Percentiles rank a stretch among this genome's conserved stretches.
Conservation (phyloP, 495 filamentous ascomycete species). For the Penicillium fimorum region DNA sequence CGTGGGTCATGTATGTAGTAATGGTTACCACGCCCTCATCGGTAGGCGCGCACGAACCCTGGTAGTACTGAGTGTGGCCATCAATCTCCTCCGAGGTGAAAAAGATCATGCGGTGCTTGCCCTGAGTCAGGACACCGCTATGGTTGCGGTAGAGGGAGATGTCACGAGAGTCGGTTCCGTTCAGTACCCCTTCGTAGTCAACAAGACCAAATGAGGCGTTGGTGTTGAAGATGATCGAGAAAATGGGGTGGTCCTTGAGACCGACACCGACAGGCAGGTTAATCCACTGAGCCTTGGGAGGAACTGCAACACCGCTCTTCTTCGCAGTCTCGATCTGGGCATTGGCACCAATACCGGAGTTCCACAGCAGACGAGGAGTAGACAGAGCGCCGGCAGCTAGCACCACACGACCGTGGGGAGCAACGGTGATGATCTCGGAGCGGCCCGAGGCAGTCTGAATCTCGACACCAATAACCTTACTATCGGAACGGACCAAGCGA, state of each 20-base stretch:
- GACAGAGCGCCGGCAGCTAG: constrained; percentile 69
- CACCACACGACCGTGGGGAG: constrained; percentile 62
- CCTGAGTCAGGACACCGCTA: constrained; percentile 62
- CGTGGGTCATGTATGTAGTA: constrained; percentile 45
- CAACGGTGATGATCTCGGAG: constrained; percentile 58
- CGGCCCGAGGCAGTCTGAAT: constrained; percentile 59
- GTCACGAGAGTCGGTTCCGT: constrained; percentile 46
- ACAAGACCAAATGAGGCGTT: constrained; percentile 60
- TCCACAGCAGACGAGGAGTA: constrained; percentile 70
- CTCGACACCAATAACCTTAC: constrained; percentile 65
- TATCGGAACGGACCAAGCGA: constrained; percentile 60
- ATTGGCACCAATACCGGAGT: constrained; percentile 63
- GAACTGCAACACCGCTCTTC: constrained; percentile 48
- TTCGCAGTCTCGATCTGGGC: constrained; percentile 59
- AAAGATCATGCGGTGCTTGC: constrained; percentile 58
- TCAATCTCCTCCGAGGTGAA: constrained; percentile 28
- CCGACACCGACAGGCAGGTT: constrained; percentile 72
- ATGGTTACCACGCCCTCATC: constrained; percentile 28
- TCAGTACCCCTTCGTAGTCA: constrained; percentile 63
- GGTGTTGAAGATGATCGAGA: constrained; percentile 60
- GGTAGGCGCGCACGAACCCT: constrained; percentile 31
- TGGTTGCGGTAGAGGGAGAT: constrained; percentile 49
- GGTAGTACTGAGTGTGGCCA: constrained; percentile 32
- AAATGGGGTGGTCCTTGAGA: constrained; percentile 72
- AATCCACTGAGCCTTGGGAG: constrained; percentile 63